These are phyloP conservation scores for Malus hybrid DNA, from an alignment of 331 rosid species.

Conservation along the genomic window DNA sequence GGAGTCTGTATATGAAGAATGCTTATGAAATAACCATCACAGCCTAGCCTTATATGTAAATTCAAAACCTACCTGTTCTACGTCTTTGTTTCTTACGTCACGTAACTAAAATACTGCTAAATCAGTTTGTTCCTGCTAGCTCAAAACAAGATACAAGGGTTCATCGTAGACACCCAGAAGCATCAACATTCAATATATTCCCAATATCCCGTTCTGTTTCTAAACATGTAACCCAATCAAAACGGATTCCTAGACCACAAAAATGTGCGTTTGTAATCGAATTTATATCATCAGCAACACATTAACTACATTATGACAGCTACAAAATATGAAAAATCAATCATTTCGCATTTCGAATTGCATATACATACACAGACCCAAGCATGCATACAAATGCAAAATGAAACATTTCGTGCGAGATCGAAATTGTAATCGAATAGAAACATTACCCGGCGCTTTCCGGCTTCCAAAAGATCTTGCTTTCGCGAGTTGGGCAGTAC, in stretches of 20 bases:
- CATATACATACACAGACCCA: not conserved
- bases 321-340: not conserved
- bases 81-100: not conserved
- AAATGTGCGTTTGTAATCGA: not conserved
- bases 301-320: not conserved
- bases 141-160: not conserved
- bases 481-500: conserved; percentile 69
- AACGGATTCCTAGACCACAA: not conserved
- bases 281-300: not conserved
- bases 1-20: not conserved
- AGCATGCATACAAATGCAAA: not conserved
- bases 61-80: not conserved
- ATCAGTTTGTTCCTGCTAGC: not conserved
- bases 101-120: not conserved
- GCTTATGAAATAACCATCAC: not conserved
- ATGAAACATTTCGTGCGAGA: not conserved
- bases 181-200: not conserved
- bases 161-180: not conserved
- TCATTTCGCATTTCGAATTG: not conserved
- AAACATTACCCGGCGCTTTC: conserved; percentile 75
- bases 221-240: not conserved
- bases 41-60: not conserved
- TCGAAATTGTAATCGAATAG: not conserved
- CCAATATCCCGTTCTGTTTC: not conserved
- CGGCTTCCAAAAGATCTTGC: conserved; percentile 88